Base-by-base conservation (phyloP, 148 eudicot species). In the Cornus controversa region DNA sequence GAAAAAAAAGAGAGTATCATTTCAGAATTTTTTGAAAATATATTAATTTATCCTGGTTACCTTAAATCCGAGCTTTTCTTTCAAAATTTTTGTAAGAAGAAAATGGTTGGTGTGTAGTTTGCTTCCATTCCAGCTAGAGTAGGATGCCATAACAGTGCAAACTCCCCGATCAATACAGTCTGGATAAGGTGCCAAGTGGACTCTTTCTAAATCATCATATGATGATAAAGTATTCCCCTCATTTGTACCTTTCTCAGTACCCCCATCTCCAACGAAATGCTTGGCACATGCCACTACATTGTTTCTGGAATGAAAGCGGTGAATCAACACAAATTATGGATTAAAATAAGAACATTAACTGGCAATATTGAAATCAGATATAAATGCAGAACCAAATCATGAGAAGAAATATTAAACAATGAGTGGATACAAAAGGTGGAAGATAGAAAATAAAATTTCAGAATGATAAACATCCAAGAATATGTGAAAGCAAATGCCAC, bases 191-290 rank as follows among this genome's bases (percentile, higher is more conserved):
- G 91, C 86, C 94, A 94, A 77, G 76, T 94, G 98, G 69, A 90
- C 90, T 78, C 80, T 88, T 86, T 87, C 90, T 82, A 94, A 82
- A 50, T 92, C 93, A 72, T 88, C 91, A 78, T 81, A 90, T 8
- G 91, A 84, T n/a, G 78, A 34, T 72, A 85, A 37, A 26, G 98
- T 94, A 81, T 94, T 86, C 67, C 98, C 98, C 84, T 94, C 98
- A 74, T 92, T 94, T 80, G 76, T 72, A 68, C 94, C 98, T 69
- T 81, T 86, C 25, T 88, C 80, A 42, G 98, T 90, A 54, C 97
- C 98, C 15, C 98, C 98, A 74, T 94, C 98, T 28, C 97, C 98
- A 76, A 92, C 93, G 73, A 87, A 94, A 83, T 94, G 98, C 81
- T 94, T 94, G 77, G 98, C 98, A 81, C 94, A 92, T 75, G 97